A percentile compares a stretch with the other conserved stretches of the same genome.
These are phyloP conservation scores for Euptelea pleiosperma DNA, from an alignment of 164 flowering plant species.

Conservation along the genomic window DNA sequence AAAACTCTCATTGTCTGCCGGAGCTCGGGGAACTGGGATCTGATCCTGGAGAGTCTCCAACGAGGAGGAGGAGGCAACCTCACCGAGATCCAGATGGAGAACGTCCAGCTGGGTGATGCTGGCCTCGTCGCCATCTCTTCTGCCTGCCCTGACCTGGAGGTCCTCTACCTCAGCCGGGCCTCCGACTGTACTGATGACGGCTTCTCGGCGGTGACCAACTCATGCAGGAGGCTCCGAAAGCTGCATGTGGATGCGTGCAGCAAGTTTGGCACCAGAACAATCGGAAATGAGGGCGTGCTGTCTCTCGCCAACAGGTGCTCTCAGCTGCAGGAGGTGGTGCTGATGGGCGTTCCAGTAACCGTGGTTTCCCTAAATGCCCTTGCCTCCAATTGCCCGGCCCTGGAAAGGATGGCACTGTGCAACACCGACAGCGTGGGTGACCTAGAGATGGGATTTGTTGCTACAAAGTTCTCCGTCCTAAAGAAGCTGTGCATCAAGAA, in stretches of 20 bases:
- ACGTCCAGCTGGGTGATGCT: slow-evolving; percentile 21
- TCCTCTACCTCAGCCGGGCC: slow-evolving; percentile 22
- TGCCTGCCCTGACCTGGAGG: slow-evolving; percentile 18
- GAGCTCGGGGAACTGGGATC: slow-evolving; percentile 30
- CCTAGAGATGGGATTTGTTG: slow-evolving; percentile 20
- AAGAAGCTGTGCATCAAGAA: slow-evolving; percentile 34
- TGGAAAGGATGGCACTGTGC: slow-evolving; percentile 34
- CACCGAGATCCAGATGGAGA: slow-evolving; percentile 28
- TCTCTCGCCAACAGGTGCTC: slow-evolving; percentile 17
- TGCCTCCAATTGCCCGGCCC: slow-evolving; percentile 20
- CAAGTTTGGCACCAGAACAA: slow-evolving; percentile 18
- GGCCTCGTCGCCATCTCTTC: slow-evolving; percentile 26
- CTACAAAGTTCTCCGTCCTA: slow-evolving; percentile 21
- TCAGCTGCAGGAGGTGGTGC: slow-evolving; percentile 26
- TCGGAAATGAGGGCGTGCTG: slow-evolving; percentile 22
- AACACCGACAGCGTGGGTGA: slow-evolving; percentile 29
- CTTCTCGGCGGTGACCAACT: slow-evolving; percentile 18
- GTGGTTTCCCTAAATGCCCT: slow-evolving; percentile 14
- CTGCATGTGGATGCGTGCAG: slow-evolving; percentile 26
- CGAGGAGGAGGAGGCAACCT: slow-evolving; percentile 3
- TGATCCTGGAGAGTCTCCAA: slow-evolving; percentile 7
- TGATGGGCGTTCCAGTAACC: slow-evolving; percentile 22
- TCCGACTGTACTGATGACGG: slow-evolving; percentile 29
- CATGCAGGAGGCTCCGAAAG: slow-evolving; percentile 28
- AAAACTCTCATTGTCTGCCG: slow-evolving; percentile 21